Conservation (phyloP, 208 protist species). For the Trichomonas gallinae region DNA sequence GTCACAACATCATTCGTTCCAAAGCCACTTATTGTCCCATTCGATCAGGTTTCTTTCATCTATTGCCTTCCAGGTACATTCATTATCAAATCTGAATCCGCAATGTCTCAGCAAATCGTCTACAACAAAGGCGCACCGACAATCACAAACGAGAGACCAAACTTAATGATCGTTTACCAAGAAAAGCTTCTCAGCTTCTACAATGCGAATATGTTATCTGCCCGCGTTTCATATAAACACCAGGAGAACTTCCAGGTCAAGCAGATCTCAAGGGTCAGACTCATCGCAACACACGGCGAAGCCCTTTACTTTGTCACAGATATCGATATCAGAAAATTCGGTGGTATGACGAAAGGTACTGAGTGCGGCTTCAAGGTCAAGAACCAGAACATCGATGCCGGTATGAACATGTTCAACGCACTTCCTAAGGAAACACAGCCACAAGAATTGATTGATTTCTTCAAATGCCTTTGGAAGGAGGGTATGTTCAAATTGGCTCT, state of each 20-base stretch:
- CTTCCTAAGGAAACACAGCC: neutral
- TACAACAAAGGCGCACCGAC: neutral
- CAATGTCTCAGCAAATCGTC: neutral
- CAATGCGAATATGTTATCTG: neutral
- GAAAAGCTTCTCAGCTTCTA: neutral
- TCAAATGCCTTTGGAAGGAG: neutral
- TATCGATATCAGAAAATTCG: neutral
- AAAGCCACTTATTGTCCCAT: neutral
- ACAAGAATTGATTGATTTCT: neutral
- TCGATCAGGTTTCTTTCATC: neutral
- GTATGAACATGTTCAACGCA: neutral
- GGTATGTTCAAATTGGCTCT: neutral
- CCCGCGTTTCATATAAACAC: neutral
- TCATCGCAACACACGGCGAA: neutral
- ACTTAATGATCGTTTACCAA: neutral
- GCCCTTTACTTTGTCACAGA: neutral
- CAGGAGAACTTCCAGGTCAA: neutral
- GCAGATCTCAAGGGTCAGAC: neutral
- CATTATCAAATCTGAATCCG: neutral
- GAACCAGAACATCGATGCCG: neutral
- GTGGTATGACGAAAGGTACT: neutral
- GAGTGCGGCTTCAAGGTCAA: neutral
- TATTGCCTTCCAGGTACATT: neutral
- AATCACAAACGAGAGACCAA: neutral
- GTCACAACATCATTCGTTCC: neutral